Conservation (phyloP, 768 basidiomycete species). For the Ramaria rubella region DNA sequence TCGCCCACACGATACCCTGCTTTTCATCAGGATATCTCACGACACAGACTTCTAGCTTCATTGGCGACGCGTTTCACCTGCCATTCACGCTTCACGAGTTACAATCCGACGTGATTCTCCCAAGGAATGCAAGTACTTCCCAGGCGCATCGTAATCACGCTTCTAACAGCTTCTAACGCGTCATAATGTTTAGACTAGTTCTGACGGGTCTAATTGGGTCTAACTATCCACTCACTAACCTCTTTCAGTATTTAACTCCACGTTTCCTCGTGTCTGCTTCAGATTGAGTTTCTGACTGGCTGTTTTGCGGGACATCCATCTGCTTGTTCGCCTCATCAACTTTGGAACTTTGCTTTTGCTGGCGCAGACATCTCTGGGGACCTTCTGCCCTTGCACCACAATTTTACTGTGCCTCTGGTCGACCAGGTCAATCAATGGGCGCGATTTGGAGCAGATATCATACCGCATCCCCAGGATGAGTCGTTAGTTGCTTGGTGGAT, state of each 20-base stretch:
- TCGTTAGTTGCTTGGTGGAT: constrained; percentile 53
- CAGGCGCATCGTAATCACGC: not conserved
- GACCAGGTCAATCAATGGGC: constrained; percentile 47
- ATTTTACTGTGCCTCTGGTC: constrained; percentile 41
- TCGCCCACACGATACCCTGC: not conserved
- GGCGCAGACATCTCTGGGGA: constrained; percentile 40
- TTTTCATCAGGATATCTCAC: not conserved
- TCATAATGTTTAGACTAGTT: constrained; percentile 37
- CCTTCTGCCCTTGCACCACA: constrained; percentile 41
- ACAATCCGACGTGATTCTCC: constrained; percentile 38
- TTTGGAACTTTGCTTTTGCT: constrained; percentile 54
- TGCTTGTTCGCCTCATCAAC: constrained; percentile 34
- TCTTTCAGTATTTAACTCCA: not conserved
- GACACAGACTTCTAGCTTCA: constrained; percentile 31
- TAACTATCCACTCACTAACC: constrained; percentile 2
- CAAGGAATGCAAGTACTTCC: constrained; percentile 32
- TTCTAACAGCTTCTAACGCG: not conserved
- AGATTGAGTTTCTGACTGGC: constrained; percentile 50
- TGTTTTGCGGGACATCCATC: constrained; percentile 41
- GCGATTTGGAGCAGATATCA: constrained; percentile 35
- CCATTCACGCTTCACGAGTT: constrained; percentile 38
- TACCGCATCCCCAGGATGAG: constrained; percentile 37
- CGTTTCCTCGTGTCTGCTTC: not conserved
- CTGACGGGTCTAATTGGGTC: constrained; percentile 52
- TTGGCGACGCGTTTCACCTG: constrained; percentile 39